These are phyloP conservation scores for Corymbia calophylla DNA, from an alignment of 441 rosid genomes.

Conservation along the genomic window DNA sequence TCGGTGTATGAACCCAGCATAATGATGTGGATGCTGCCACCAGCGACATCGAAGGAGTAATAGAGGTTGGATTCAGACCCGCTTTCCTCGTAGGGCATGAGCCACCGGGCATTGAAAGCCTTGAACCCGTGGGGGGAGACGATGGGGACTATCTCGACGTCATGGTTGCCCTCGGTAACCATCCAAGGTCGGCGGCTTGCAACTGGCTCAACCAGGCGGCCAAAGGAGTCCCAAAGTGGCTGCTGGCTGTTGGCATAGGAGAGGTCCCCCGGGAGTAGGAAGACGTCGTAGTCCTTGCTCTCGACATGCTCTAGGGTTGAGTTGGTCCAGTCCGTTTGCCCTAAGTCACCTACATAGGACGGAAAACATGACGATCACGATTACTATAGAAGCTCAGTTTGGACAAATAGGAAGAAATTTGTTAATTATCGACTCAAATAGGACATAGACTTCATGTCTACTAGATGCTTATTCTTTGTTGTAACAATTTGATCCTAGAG, in stretches of 20 bases:
- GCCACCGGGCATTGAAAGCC: conserved; percentile 15
- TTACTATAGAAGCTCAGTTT: not conserved
- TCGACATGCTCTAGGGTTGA: not conserved
- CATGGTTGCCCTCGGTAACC: conserved; percentile 10
- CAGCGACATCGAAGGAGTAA: conserved; percentile 11
- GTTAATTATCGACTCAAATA: not conserved
- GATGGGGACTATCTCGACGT: not conserved
- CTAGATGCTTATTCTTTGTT: not conserved
- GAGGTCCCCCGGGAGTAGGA: conserved; percentile 1
- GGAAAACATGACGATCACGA: not conserved
- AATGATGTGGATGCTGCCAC: conserved; percentile 17
- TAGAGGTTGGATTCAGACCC: conserved; percentile 4
- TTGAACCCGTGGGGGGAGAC: not conserved
- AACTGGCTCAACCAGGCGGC: conserved; percentile 1
- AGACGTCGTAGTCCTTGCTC: not conserved
- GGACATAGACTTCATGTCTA: not conserved
- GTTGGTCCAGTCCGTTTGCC: conserved; percentile 8
- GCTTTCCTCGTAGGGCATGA: conserved; percentile 3
- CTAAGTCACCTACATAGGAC: not conserved
- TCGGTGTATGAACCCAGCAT: conserved; percentile 56
- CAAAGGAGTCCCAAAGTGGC: conserved; percentile 9
- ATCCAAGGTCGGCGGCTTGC: conserved; percentile 11
- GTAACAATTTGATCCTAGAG: not conserved
- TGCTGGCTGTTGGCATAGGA: not conserved
- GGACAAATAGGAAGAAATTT: not conserved